These are phyloP conservation scores for Ordospora pajunii DNA, from an alignment of 371 early-diverging fungal genomes.

Conservation along the genomic window DNA sequence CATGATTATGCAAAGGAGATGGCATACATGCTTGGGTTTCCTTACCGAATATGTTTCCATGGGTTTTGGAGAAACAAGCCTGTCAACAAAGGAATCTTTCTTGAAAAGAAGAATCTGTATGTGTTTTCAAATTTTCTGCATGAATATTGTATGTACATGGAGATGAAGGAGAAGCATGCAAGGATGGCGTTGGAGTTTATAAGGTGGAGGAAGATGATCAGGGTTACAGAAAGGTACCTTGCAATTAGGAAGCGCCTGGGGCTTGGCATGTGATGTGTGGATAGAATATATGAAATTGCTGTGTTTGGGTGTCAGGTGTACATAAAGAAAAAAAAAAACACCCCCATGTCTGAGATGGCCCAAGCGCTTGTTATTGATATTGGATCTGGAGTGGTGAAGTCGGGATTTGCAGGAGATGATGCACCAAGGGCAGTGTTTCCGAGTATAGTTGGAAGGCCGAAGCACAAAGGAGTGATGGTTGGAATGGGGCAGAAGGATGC, in stretches of 20 bases:
- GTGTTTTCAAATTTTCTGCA: slow-evolving; percentile 23
- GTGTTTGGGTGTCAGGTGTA: background rate
- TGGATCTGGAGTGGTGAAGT: slow-evolving; percentile 99
- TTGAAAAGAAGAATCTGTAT: slow-evolving; percentile 37
- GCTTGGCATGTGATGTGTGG: background rate
- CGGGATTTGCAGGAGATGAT: slow-evolving; percentile 99
- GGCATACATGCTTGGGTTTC: slow-evolving; percentile 13
- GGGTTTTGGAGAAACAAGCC: slow-evolving; percentile 24
- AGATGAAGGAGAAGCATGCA: background rate
- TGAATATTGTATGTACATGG: slow-evolving; percentile 7
- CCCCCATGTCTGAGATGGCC: slow-evolving; percentile 47
- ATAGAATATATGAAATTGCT: too few species aligned
- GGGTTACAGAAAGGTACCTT: background rate
- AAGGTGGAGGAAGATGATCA: background rate
- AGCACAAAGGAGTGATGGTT: slow-evolving; percentile 96
- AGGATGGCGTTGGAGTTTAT: background rate
- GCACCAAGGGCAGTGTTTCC: slow-evolving; percentile 96
- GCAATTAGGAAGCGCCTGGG: background rate
- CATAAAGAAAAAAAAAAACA: slow-evolving; percentile 29
- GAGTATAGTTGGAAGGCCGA: slow-evolving; percentile 96
- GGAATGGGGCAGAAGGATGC: slow-evolving; percentile 99
- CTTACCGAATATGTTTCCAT: slow-evolving; percentile 28
- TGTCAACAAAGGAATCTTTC: slow-evolving; percentile 34
- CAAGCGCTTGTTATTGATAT: slow-evolving; percentile 75
- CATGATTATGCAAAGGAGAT: slow-evolving; percentile 23